A percentile compares a stretch with the other conserved stretches of the same genome.
Conservation (phyloP, 495 filamentous ascomycete genomes). For the Cercophora newfieldiana region DNA sequence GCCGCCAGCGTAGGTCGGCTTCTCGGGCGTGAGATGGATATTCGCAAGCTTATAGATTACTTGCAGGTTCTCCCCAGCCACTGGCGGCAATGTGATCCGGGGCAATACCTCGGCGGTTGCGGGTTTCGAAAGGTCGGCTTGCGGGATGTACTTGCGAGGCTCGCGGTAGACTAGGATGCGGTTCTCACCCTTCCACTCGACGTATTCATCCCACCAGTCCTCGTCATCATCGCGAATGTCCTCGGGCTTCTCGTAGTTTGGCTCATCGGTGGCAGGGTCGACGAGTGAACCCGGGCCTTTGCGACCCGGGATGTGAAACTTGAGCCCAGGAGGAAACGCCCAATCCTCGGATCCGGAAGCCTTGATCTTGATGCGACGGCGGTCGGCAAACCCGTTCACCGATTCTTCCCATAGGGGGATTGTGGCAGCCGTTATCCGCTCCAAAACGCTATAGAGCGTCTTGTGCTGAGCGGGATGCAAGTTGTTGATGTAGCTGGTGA, state of each 20-base stretch:
- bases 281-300: slow-evolving; percentile 4
- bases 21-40: slow-evolving; percentile 61
- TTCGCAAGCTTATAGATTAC: slow-evolving; percentile 64
- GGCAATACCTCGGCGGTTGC: neutral
- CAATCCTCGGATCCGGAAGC: slow-evolving; percentile 15
- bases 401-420: slow-evolving; percentile 54
- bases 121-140: slow-evolving; percentile 5
- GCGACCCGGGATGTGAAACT: slow-evolving; percentile 21
- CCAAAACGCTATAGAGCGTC: slow-evolving; percentile 53
- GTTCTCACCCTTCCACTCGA: slow-evolving; percentile 13
- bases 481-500: slow-evolving; percentile 68
- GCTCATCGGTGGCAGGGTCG: slow-evolving; percentile 11
- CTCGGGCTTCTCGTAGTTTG: neutral
- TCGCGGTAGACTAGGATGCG: slow-evolving; percentile 28
- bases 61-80: slow-evolving; percentile 42
- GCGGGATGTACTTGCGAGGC: slow-evolving; percentile 14
- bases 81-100: neutral
- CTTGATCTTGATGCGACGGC: slow-evolving; percentile 19
- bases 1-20: slow-evolving; percentile 41
- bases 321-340: slow-evolving; percentile 16
- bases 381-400: slow-evolving; percentile 18
- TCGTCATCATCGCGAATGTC: neutral
- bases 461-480: slow-evolving; percentile 50
- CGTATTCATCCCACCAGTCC: neutral
- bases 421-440: slow-evolving; percentile 47